Evolutionary conservation across 768 basidiomycete genomes (phyloP).

Genomic region (Mycena metata): DNA sequence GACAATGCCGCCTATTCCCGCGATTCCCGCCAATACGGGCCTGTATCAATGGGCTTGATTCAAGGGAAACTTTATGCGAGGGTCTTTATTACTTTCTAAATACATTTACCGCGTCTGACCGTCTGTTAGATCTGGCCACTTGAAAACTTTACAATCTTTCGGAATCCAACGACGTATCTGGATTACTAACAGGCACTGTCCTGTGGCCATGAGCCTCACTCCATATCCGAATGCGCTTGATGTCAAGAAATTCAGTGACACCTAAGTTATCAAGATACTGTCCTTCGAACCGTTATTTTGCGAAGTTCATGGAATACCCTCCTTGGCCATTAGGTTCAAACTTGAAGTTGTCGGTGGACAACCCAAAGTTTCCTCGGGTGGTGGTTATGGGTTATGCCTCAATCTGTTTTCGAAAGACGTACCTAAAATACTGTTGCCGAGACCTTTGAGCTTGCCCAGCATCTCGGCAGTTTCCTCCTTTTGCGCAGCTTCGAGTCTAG

Average conservation of each 20-base stretch:
- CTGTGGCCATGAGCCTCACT: neutral
- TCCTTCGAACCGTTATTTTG: conserved; percentile 52
- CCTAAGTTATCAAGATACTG: neutral
- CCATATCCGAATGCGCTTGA: neutral
- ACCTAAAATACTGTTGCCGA: conserved; percentile 94
- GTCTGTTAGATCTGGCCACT: conserved; percentile 59
- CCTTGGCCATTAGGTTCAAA: conserved; percentile 94
- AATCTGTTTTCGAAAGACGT: conserved; percentile 35
- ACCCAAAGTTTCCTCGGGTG: conserved; percentile 86
- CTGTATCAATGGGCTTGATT: conserved; percentile 87
- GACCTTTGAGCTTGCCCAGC: conserved; percentile 90
- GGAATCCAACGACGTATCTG: conserved; percentile 57
- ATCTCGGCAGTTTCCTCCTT: conserved; percentile 92
- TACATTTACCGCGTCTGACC: neutral
- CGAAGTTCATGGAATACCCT: conserved; percentile 95
- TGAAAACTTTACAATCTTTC: conserved; percentile 55
- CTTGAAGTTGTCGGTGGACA: conserved; percentile 98
- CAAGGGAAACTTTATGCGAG: conserved; percentile 74
- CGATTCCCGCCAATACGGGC: conserved; percentile 95
- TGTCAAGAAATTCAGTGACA: neutral
- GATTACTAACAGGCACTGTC: conserved; percentile 42
- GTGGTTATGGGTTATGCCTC: neutral
- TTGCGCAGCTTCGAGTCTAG: conserved; percentile 80
- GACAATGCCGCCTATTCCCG: conserved; percentile 88
- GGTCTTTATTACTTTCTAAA: conserved; percentile 51